Evolutionary conservation across 371 early-diverging fungal species (phyloP), one percentile per base, ranked within the genome.

Genomic region (Syncephalastrum contaminatum): DNA sequence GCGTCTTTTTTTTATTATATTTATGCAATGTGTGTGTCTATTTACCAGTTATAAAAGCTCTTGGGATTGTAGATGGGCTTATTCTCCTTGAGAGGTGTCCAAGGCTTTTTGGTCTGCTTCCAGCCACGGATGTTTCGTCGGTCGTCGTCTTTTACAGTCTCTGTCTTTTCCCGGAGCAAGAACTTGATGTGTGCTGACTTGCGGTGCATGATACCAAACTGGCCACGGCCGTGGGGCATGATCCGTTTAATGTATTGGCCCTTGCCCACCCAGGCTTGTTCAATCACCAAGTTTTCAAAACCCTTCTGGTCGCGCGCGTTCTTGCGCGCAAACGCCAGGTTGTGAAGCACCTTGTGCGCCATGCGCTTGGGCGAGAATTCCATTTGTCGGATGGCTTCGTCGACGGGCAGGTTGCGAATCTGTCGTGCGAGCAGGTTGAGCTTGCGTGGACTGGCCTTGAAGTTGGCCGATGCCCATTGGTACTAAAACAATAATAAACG

Each of bases 241-340:
- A 93, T 62, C 19, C 88, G 77, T 43, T 84, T 79, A 20, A 78
- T 58, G 62, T 85, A 93, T 40, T 66, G 60, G 4, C 95, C 96
- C 70, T 95, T 95, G 19, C 97, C 97, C 18, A 95, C 94, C 83
- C 92, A 93, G 2, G 92, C 91, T 65, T 88, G 88, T 46, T 78
- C 56, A 54, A 77, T 61, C 50, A 79, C 62, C 66, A 87, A 61
- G 22, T 84, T 82, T 40, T 83, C 64, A 88, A 92, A 86, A 22
- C 75, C 75, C 56, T 84, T 81, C 68, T 90, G 89, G 1, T 80
- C 76, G 13, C 77, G 64, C 5, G 91, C 90, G 67, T 89, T 86
- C 48, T 84, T 85, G 25, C 83, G 75, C 12, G 90, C 89, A 72
- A 88, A 87, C 4, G 84, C 87, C 58, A 93, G 63, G 8, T 86